Base-by-base conservation (phyloP, 2,329 filamentous ascomycete genomes). In the Monilinia laxa region DNA sequence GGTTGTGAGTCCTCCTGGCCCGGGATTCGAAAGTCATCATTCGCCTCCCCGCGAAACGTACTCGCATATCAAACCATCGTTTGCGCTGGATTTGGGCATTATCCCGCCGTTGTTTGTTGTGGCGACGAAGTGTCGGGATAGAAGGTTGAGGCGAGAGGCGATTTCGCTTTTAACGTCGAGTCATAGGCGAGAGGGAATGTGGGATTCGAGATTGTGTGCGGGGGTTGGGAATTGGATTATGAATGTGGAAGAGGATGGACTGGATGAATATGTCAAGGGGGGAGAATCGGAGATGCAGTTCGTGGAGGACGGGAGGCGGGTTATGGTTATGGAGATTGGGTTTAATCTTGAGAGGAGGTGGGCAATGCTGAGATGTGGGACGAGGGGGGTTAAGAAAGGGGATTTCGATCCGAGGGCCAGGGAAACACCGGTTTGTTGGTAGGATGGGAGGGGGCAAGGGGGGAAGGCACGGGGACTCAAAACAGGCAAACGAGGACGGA, bases 261-360 rank as follows among this genome's bases (percentile, higher is more conserved):
- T 75, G 42, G 58, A 31, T 52, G 49, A 35, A 3, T 75, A 68
- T 80, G 86, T 64, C 85, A 88, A 76, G 84, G 84, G 53, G 84
- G 89, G 80, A 87, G 85, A 84, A 83, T 88, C 65, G 7, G 66
- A 66, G 4, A 62, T 38, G 9, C 68, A 72, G 54, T 51, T 70
- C 7, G 72, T 75, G 28, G 55, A 58, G 6, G 68, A 68, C n/a
- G 69, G 71, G 25, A 72, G 66, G 58, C 73, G 75, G 42, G 71
- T 76, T 0, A 76, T 76, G 74, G 72, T 76, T 11, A 75, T 73
- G 65, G 73, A 74, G 68, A 74, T 76, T 52, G 54, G 70, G 23
- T 76, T 76, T 63, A 68, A 76, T 70, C 59, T 76, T 60, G 73
- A 75, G 64, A 69, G 52, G 35, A 66, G 72, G 40, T 69, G 73